Conservation (phyloP, 345 rosid species). For the Camelina laxa region DNA sequence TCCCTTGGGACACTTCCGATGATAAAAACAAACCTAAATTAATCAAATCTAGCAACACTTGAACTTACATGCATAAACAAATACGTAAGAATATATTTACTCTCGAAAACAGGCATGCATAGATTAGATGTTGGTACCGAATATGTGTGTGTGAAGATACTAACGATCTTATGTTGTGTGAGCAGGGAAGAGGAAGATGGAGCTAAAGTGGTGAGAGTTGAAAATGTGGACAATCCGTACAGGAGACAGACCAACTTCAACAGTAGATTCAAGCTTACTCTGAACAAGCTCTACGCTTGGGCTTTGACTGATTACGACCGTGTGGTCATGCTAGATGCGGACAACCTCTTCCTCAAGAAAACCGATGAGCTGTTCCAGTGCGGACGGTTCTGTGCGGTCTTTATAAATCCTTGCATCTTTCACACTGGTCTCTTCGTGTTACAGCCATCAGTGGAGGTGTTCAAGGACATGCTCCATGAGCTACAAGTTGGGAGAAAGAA, state of each 20-base stretch:
- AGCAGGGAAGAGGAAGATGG: constrained; percentile 90
- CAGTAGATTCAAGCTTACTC: constrained; percentile 79
- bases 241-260: constrained; percentile 61
- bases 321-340: constrained; percentile 93
- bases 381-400: constrained; percentile 93
- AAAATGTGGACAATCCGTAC: constrained; percentile 88
- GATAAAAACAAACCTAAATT: background rate
- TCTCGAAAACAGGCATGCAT: background rate
- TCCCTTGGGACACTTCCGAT: background rate
- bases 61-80: background rate
- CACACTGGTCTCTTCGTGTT: constrained; percentile 96
- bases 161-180: background rate
- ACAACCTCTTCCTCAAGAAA: constrained; percentile 82
- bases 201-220: constrained; percentile 85
- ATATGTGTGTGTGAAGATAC: background rate
- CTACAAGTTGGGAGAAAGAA: constrained; percentile 66
- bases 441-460: constrained; percentile 76
- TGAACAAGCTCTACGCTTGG: constrained; percentile 97
- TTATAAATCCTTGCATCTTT: constrained; percentile 97
- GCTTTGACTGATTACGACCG: constrained; percentile 81
- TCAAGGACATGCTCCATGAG: constrained; percentile 85
- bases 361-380: constrained; percentile 97
- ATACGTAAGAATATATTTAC: background rate
- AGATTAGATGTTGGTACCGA: constrained; percentile 21
- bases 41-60: background rate